Evolutionary conservation across 495 filamentous ascomycete genomes (phyloP), one percentile per base, ranked within the genome.

Genomic region (Usnea hakonensis): DNA sequence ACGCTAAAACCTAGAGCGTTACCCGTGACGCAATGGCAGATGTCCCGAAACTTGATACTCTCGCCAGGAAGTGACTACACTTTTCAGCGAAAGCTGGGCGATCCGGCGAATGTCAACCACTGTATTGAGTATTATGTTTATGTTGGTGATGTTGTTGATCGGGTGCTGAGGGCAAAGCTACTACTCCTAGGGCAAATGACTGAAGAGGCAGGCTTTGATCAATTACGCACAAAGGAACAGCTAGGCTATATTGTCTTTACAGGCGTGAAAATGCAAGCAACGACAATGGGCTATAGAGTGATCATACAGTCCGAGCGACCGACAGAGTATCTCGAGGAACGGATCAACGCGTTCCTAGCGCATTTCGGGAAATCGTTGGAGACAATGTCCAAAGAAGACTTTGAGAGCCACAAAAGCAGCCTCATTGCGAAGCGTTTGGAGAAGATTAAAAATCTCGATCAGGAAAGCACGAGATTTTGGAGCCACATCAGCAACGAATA

Each of bases 211-310:
- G 88, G 85, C 30, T 99, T 97, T 71, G 89, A 99, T 72, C 89
- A 92, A 70, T 79, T 99, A 2, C 85, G 94, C 48, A 97, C 94
- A 48, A 97, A 97, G 72, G 94, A 99, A 72, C 94, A 99, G 73
- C 87, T 99, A 11, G 94, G 94, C 17, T 99, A 99, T 69, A 87
- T 97, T 52, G 94, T 99, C 1, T 96, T 89, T 77, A 93, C 87
- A 55, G 90, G 91, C 17, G 75, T 83, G 16, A 79, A 88, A 50
- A 79, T 85, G 60, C 83, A 81, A 40, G 72, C 83, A 52, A 92
- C 87, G 0, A 90, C 87, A 5, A 87, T 90, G 59, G 89, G 89
- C 10, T 96, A 91, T 71, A 83, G 92, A 14, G 86, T 99, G 62
- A 85, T 97, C 65, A 93, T 99, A 50, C 94, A 99, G 77, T 95